These are phyloP conservation scores for Galeopsis tetrahit DNA, from an alignment of 257 asterid genomes.

Conservation along the genomic window DNA sequence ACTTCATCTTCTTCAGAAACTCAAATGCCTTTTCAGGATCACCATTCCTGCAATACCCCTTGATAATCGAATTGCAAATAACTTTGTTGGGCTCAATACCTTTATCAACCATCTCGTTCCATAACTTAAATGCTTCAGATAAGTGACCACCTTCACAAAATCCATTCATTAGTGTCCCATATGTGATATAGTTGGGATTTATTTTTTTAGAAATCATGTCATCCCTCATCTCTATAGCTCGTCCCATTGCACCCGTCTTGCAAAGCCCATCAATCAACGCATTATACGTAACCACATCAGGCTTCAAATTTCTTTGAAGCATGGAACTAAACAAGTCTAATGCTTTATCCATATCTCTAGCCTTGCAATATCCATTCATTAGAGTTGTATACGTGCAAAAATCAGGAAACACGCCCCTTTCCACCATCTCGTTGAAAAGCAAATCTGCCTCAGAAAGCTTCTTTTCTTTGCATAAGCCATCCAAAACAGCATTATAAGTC, in stretches of 20 bases:
- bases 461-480: slow-evolving; percentile 69
- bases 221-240: slow-evolving; percentile 52
- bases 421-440: slow-evolving; percentile 75
- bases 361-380: slow-evolving; percentile 70
- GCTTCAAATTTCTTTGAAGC: slow-evolving; percentile 58
- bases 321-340: slow-evolving; percentile 50
- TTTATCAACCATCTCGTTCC: slow-evolving; percentile 72
- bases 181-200: slow-evolving; percentile 60
- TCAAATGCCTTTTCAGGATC: slow-evolving; percentile 51
- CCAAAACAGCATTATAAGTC: slow-evolving; percentile 66
- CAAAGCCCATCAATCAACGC: slow-evolving; percentile 70
- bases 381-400: slow-evolving; percentile 71
- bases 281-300: slow-evolving; percentile 70
- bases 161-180: slow-evolving; percentile 66
- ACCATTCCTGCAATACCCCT: slow-evolving; percentile 72
- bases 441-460: slow-evolving; percentile 59
- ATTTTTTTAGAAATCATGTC: slow-evolving; percentile 60
- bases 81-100: slow-evolving; percentile 58
- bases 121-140: slow-evolving; percentile 56
- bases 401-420: slow-evolving; percentile 69
- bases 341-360: slow-evolving; percentile 57
- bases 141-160: slow-evolving; percentile 57
- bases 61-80: slow-evolving; percentile 67
- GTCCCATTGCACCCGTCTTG: slow-evolving; percentile 64
- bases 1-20: slow-evolving; percentile 59